A percentile compares a stretch with the other conserved stretches of the same genome.
Conservation (phyloP, 768 basidiomycete genomes). For the Agrocybe pediades region DNA sequence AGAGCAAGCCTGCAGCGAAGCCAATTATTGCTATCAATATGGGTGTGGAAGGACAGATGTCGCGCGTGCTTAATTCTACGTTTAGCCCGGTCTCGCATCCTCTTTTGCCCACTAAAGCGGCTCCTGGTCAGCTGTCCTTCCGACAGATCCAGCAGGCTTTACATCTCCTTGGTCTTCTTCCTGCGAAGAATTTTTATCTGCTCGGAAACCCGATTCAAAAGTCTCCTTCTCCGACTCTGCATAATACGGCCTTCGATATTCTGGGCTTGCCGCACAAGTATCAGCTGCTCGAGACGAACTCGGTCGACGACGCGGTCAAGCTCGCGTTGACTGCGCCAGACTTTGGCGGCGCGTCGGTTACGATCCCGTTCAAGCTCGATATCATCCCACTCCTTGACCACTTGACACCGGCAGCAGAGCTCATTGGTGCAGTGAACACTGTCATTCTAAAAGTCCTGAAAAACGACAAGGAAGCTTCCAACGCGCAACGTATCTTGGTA, state of each 20-base stretch:
- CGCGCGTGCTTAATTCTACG: constrained; percentile 81
- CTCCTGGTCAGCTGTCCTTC: constrained; percentile 92
- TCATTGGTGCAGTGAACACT: constrained; percentile 96
- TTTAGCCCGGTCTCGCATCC: constrained; percentile 93
- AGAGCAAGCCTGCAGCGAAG: constrained; percentile 51
- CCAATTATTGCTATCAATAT: constrained; percentile 96
- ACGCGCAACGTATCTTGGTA: constrained; percentile 57
- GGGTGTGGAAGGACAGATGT: constrained; percentile 87
- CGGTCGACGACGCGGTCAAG: constrained; percentile 67
- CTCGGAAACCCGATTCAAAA: constrained; percentile 88
- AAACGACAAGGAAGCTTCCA: constrained; percentile 36
- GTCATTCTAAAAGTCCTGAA: constrained; percentile 57
- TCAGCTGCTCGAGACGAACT: constrained; percentile 70
- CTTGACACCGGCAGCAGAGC: constrained; percentile 77
- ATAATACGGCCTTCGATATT: constrained; percentile 82
- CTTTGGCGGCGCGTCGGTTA: constrained; percentile 96
- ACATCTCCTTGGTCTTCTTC: constrained; percentile 78
- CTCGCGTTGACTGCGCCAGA: constrained; percentile 60
- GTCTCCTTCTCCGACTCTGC: constrained; percentile 91
- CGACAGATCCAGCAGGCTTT: constrained; percentile 83
- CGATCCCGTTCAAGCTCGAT: constrained; percentile 93
- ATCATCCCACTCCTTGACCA: constrained; percentile 82
- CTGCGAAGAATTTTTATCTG: constrained; percentile 75
- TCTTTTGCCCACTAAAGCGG: constrained; percentile 80
- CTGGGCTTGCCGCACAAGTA: constrained; percentile 89